Evolutionary conservation across 371 early-diverging fungal genomes (phyloP), one percentile per base, ranked within the genome.

Genomic region (Blyttiomyces sp.): DNA sequence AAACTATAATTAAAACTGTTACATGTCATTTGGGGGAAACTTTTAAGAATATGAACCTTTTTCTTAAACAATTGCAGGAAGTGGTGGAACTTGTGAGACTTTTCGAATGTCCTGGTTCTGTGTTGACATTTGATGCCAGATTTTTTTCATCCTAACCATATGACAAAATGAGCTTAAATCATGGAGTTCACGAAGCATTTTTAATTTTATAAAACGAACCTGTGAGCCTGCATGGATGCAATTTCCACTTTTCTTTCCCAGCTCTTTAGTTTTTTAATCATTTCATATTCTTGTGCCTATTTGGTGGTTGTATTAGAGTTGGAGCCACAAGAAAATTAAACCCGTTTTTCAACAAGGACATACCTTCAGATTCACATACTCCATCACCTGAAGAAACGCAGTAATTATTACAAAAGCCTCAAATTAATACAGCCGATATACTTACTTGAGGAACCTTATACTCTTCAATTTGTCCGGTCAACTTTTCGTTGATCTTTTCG

Each of bases 241-340:
- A 80, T 80, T 53, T 76, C 81, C 2, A 75, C 79, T 54, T 80
- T 80, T 31, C 81, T 59, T 59, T 73, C 65, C 79, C 79, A 80
- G 23, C 63, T 70, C 39, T 63, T 63, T 21, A 76, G 62, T 43
- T 79, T 79, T 27, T 65, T 64, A n/a, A 57, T 30, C 23, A 80
- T 57, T 17, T 79, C 79, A 30, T 70, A 48, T 54, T 77, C 76
- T 32, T 62, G 53, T n/a, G 77, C 77, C 70, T 71, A 27, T 32
- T 9, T 4, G 30, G 21, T 21, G 21, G 23, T n/a, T 52, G 9
- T 33, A 52, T 19, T 33, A n/a, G 31, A 11, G n/a, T 52, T 30
- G 46, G n/a, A 36, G 28, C 56, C 7, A 54, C 9, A 9, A 13
- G 11, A 61, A 31, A 9, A 32, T n/a, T 2, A 16, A 61, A 66